Base-by-base conservation (phyloP, 148 eudicot species). In the Rhododendron henanense region DNA sequence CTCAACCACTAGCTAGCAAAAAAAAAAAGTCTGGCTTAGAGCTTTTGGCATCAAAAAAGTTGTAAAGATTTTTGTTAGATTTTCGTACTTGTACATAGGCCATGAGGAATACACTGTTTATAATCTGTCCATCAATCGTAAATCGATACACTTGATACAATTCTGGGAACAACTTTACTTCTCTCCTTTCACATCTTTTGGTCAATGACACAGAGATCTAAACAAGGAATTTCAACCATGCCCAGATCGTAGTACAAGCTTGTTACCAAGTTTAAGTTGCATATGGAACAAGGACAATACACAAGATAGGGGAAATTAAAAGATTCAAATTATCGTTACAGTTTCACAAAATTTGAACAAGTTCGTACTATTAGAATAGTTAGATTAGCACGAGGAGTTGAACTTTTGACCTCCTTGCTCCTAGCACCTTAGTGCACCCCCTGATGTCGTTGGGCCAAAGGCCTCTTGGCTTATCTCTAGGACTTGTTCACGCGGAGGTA, bases 1-100 rank as follows among this genome's bases (percentile, higher is more conserved):
- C 90, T 93, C 63, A 90, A 91, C 86, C 86, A 90, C 84, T 91
- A 91, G 83, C 16, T 10, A n/a, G 51, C 33, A 10, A 67, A 67
- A 25, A 2, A 61, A 61, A 23, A 47, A 6, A 47, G 69, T 7
- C 10, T 23, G 7, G 69, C 69, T 63, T 63, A 8, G 3, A 6
- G 25, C 28, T 63, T 7, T 63, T 63, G 69, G 69, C 69, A 63
- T 63, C 19, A 53, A 53, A 53, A 16, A 61, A 10, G 84, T 21
- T 21, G 67, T 21, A 21, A 19, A 61, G 2, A 61, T 21, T 21
- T 61, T 19, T 37, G 10, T 23, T 44, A 44, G 53, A 10, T 44
- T 25, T 77, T 41, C 51, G 23, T 44, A 21, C 81, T 23, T 76
- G 63, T 23, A 57, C 63, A 57, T 57, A 5, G 1, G 44, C 9